Evolutionary conservation across 2,329 filamentous ascomycete genomes (phyloP), one percentile per base, ranked within the genome.

Genomic region (Microthyrium microscopicum): DNA sequence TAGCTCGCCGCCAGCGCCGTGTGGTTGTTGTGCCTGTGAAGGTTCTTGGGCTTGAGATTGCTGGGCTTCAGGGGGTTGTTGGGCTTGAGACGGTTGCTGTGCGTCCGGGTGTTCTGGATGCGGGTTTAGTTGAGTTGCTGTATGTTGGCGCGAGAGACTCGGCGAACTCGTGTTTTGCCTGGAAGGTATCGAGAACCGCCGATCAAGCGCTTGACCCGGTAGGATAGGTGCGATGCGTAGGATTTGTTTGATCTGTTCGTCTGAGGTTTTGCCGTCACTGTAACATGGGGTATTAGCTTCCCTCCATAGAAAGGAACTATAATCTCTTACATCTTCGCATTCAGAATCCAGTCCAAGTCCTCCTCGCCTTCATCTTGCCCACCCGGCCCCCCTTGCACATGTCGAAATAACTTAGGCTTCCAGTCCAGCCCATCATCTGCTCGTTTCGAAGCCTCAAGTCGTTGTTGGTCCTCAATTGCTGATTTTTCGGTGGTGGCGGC

Each of bases 401-500:
- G 60, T 39, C 84, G 70, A 64, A 98, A 98, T 9, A 95, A 66
- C 41, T 75, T 73, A 1, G 89, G 87, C 21, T 74, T 71, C 89
- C 89, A 98, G 41, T 92, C 82, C 5, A 84, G 61, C 9, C 77
- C 77, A 8, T 85, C 74, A 30, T 84, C 77, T 20, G 70, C 70
- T 46, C 89, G 69, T 47, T 72, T 72, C 13, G 84, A 77, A 2
- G 89, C 84, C 49, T 94, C 87, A 41, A 85, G 77, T 47, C 89
- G 70, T 55, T 98, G 89, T 48, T 70, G 74, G 46, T 95, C 87
- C 52, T 98, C 89, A 38, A 98, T 82, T 52, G 78, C 80, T n/a
- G 81, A 85, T 61, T 98, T 98, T 50, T 94, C 87, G 41, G 89
- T 80, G 1, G 89, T 98, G 4, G 89, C 89, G 6, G 77, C 57